Evolutionary conservation across 2,329 filamentous ascomycete genomes (phyloP).

Genomic region (Tolypocladium pustulatum): DNA sequence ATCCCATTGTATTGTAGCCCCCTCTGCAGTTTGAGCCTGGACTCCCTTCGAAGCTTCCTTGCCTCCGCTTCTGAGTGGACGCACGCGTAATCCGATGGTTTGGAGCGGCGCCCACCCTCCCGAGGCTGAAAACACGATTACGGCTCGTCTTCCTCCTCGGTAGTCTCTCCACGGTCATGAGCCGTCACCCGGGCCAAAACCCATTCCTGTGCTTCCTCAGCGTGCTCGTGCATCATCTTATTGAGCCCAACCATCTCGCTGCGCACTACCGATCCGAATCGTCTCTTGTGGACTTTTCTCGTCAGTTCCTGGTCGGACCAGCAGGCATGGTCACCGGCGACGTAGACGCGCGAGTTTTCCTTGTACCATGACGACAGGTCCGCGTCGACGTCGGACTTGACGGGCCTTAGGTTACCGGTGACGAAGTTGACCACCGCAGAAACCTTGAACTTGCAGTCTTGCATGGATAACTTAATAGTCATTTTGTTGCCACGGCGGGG

Average conservation of each 20-base stretch:
- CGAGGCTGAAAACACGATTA: neutral
- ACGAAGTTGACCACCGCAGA: constrained; percentile 74
- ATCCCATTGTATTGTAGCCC: neutral
- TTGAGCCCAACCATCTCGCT: constrained; percentile 38
- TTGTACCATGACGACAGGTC: constrained; percentile 74
- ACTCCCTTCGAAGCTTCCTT: neutral
- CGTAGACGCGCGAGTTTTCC: constrained; percentile 68
- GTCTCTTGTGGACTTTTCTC: constrained; percentile 47
- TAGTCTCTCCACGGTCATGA: constrained; percentile 30
- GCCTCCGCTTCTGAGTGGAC: neutral
- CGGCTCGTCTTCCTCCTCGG: constrained; percentile 34
- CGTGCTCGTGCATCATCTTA: constrained; percentile 47
- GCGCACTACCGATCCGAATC: constrained; percentile 48
- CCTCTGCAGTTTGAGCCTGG: neutral
- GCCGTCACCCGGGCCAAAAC: constrained; percentile 30
- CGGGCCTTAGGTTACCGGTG: constrained; percentile 62
- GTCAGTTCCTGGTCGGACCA: constrained; percentile 56
- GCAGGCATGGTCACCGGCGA: constrained; percentile 63
- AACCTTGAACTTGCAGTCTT: constrained; percentile 57
- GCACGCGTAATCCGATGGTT: neutral
- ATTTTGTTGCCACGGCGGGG: neutral
- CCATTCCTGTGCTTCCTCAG: constrained; percentile 40
- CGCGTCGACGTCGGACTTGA: constrained; percentile 70
- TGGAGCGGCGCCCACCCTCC: too few relatives aligned
- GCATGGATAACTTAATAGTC: constrained; percentile 6